Evolutionary conservation across 495 filamentous ascomycete species (phyloP).

Genomic region (Xylaria venustula): DNA sequence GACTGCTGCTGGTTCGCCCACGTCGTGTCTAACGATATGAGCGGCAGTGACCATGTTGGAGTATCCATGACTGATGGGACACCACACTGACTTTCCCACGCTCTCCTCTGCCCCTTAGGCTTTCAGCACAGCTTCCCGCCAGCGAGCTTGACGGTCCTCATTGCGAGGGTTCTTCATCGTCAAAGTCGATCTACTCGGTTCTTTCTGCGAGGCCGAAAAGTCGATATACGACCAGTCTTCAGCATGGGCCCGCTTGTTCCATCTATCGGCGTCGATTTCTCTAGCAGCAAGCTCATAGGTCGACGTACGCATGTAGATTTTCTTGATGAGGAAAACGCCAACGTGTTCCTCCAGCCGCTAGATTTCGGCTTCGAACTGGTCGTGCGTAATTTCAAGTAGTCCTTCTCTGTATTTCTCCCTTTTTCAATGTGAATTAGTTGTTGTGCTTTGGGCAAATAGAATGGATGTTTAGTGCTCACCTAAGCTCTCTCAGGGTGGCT

Average conservation of each 20-base stretch:
- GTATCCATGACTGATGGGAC: not conserved
- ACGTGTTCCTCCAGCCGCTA: too few species aligned
- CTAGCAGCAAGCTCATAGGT: too few species aligned
- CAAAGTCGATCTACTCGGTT: not conserved
- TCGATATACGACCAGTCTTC: constrained; percentile 6
- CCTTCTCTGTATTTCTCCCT: too few species aligned
- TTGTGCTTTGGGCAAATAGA: too few species aligned
- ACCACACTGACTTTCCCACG: not conserved
- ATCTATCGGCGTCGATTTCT: too few species aligned
- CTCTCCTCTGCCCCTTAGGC: not conserved
- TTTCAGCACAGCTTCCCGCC: not conserved
- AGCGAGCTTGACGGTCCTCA: not conserved
- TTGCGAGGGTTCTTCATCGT: not conserved
- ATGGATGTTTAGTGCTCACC: too few species aligned
- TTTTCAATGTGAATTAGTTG: too few species aligned
- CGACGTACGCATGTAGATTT: too few species aligned
- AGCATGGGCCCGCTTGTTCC: not conserved
- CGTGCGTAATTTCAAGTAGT: too few species aligned
- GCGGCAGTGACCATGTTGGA: not conserved
- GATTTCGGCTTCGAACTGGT: too few species aligned
- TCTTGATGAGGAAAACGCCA: too few species aligned
- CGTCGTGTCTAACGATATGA: constrained; percentile 6
- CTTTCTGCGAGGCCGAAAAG: not conserved
- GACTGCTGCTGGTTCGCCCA: not conserved
- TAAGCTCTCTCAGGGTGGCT: too few species aligned